Evolutionary conservation across 306 rosid genomes (phyloP).

Genomic region (Sindora glabra): DNA sequence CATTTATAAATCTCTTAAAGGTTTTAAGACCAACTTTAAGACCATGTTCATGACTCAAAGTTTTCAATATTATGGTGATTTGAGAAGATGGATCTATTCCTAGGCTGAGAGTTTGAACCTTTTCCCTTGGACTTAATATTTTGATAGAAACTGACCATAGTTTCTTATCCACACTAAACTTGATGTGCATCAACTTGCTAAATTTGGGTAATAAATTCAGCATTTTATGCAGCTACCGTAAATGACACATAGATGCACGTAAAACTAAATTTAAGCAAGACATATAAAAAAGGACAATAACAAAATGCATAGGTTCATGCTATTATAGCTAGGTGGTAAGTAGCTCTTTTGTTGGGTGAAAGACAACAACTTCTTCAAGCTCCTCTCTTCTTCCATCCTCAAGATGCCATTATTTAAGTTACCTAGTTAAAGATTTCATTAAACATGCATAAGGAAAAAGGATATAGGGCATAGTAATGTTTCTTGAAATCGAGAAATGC

Average conservation of each 20-base stretch:
- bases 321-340: constrained; percentile 10
- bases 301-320: not conserved
- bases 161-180: constrained; percentile 24
- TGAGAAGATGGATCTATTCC: constrained; percentile 9
- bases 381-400: constrained; percentile 47
- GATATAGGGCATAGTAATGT: not conserved
- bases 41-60: constrained; percentile 32
- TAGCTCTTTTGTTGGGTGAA: constrained; percentile 84
- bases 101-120: constrained; percentile 29
- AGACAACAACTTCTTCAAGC: constrained; percentile 57
- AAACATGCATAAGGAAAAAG: constrained; percentile 7
- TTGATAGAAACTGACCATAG: constrained; percentile 2
- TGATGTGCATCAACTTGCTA: constrained; percentile 66
- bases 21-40: constrained; percentile 50
- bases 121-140: constrained; percentile 33
- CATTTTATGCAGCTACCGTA: constrained; percentile 2
- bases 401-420: constrained; percentile 71
- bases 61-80: constrained; percentile 22
- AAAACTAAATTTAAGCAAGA: constrained; percentile 8
- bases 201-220: constrained; percentile 42
- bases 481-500: constrained; percentile 10
- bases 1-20: constrained; percentile 67
- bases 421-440: constrained; percentile 47
- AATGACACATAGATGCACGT: constrained; percentile 14
- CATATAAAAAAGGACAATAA: constrained; percentile 11